Percentiles rank a stretch among this genome's conserved stretches.
Conservation (phyloP, 2,329 filamentous ascomycete genomes). For the Exophiala viscosa region DNA sequence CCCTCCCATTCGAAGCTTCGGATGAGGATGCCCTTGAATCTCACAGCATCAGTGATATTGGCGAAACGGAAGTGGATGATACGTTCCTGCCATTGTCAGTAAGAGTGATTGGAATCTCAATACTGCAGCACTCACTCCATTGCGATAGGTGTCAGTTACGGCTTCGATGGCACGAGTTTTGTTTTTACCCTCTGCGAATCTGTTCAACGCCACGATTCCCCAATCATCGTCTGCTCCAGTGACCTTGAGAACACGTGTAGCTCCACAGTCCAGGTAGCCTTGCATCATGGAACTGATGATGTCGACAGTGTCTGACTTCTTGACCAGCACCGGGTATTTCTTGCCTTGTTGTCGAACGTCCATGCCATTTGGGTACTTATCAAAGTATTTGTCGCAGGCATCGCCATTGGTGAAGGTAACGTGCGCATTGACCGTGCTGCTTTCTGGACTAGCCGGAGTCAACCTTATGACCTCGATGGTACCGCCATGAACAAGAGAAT, state of each 20-base stretch:
- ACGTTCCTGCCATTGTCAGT: conserved; percentile 33
- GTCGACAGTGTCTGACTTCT: conserved; percentile 39
- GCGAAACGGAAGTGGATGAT: conserved; percentile 49
- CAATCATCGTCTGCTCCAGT: conserved; percentile 41
- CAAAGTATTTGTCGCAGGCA: conserved; percentile 36
- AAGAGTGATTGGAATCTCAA: neutral
- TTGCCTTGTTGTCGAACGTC: conserved; percentile 32
- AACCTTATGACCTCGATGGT: conserved; percentile 34
- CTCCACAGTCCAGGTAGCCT: conserved; percentile 39
- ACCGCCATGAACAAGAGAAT: conserved; percentile 40
- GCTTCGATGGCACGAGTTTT: conserved; percentile 41
- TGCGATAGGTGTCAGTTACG: conserved; percentile 40
- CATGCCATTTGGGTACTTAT: conserved; percentile 38
- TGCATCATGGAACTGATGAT: conserved; percentile 41
- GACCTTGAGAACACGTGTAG: conserved; percentile 46
- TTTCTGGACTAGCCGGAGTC: conserved; percentile 12
- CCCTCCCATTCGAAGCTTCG: conserved; percentile 45
- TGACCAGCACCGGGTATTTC: conserved; percentile 34
- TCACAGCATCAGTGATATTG: conserved; percentile 45
- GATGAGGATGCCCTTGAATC: conserved; percentile 41
- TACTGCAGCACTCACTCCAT: conserved; percentile 33
- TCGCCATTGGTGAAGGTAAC: conserved; percentile 36
- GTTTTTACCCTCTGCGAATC: conserved; percentile 38
- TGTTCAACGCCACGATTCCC: conserved; percentile 35
- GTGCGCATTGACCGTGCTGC: conserved; percentile 28